phyloP scores from a whole-genome alignment of 2,329 filamentous ascomycete species.

The Arthrinium phaeospermum region DNA sequence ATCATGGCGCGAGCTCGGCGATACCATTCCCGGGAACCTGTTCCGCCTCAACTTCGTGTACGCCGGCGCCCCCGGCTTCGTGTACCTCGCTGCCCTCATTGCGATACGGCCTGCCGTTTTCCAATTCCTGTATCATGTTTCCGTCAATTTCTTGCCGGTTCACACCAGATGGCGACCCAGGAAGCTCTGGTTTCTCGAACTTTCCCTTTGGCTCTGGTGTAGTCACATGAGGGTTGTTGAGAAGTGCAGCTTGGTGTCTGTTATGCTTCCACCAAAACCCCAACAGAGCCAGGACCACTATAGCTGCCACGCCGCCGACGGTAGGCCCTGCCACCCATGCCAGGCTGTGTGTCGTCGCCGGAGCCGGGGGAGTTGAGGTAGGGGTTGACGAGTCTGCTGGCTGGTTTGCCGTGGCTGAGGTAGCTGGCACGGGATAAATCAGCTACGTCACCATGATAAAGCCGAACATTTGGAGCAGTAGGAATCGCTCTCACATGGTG shows the following conservation, averaged over 20 bases:
- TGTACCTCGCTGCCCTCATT: background rate
- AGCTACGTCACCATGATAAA: too few relatives aligned
- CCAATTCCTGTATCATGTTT: background rate
- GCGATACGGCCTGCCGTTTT: background rate
- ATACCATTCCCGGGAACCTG: too few relatives aligned
- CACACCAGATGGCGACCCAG: background rate
- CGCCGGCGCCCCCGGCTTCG: background rate
- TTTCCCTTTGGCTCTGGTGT: too few relatives aligned
- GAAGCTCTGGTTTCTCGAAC: background rate
- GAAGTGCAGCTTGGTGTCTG: background rate
- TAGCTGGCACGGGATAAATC: background rate
- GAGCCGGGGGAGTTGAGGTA: background rate
- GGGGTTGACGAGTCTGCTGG: background rate
- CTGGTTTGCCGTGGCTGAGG: background rate
- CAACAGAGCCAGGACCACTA: background rate
- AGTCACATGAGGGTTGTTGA: too few relatives aligned
- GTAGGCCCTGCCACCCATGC: background rate
- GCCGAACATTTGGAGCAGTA: too few relatives aligned
- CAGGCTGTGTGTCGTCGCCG: background rate
- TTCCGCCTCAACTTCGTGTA: too few relatives aligned
- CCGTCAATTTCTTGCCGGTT: background rate
- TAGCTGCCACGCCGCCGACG: background rate
- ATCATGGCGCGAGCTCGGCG: too few relatives aligned
- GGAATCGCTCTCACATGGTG: too few relatives aligned
- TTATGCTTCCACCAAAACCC: background rate